Percentiles rank a stretch among this genome's conserved stretches.
phyloP scores from a whole-genome alignment of 257 asterid species.

The Fraxinus excelsior region DNA sequence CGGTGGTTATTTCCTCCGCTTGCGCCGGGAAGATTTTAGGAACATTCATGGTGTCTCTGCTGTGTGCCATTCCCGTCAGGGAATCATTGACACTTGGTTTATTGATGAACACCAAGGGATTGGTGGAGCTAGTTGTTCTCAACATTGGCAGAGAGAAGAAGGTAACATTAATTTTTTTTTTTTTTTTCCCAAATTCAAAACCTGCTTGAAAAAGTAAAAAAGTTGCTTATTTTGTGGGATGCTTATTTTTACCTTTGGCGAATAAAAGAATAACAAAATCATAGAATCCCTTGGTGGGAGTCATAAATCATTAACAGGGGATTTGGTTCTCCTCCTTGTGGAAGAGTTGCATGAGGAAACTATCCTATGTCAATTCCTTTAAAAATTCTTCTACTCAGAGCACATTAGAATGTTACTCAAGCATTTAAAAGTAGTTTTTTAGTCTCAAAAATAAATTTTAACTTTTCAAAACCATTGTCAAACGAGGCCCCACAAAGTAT shows the following conservation, averaged over 20 bases:
- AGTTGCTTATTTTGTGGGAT: too few relatives aligned
- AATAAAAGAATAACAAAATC: not conserved
- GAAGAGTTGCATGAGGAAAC: too few relatives aligned
- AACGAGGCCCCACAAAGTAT: too few relatives aligned
- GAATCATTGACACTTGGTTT: constrained; percentile 45
- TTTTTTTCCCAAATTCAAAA: not conserved
- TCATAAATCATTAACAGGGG: too few relatives aligned
- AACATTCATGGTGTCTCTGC: constrained; percentile 35
- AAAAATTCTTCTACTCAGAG: too few relatives aligned
- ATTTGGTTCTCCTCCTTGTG: too few relatives aligned
- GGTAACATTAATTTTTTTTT: constrained; percentile 19
- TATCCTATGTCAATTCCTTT: too few relatives aligned
- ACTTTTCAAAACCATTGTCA: too few relatives aligned
- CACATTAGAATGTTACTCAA: too few relatives aligned
- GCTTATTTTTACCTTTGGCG: not conserved
- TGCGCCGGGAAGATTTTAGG: constrained; percentile 53
- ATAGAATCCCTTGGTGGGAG: too few relatives aligned
- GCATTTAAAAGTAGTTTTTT: too few relatives aligned
- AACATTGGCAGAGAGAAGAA: constrained; percentile 48
- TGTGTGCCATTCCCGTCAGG: constrained; percentile 30
- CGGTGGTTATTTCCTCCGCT: constrained; percentile 42
- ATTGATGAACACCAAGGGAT: constrained; percentile 53
- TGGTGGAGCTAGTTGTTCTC: constrained; percentile 54
- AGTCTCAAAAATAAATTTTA: too few relatives aligned
- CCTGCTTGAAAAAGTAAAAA: not conserved